Evolutionary conservation across 129 eudicot genomes (phyloP), one percentile per base, ranked within the genome.

Genomic region (Arctium lappa): DNA sequence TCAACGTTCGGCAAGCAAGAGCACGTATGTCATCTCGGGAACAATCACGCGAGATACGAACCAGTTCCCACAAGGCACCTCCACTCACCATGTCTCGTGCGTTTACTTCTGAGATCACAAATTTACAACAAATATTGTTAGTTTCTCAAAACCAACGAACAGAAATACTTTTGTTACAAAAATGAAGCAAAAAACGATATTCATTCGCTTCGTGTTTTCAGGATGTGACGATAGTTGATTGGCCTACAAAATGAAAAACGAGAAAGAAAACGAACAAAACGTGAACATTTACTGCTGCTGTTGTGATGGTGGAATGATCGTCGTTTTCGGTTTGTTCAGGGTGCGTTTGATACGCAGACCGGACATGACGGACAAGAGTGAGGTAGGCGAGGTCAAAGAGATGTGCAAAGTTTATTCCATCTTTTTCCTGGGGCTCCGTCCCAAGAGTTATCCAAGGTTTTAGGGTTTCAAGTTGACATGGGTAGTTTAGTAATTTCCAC

Each of bases 31-130:
- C 99, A 6, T 96, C 99, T 37, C 99, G 91, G 12, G 99, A 89
- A 80, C 99, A 96, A 86, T 96, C 99, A 1, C 97, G 95, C 7
- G 99, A 90, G 36, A 96, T 96, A 38, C 99, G 97, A 62, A 96
- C 98, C 42, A 96, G 89, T 84, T 96, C 99, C 99, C 99, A 96
- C 0, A 96, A 91, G 77, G 99, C 98, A 13, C 99, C 99, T 76
- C 98, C 99, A 36, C 91, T 86, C 30, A 96, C 92, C 98, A 96
- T 82, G 75, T 96, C 99, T 79, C 81, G 89, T 33, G 93, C 97
- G 75, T 96, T 96, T 29, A 90, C 91, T 85, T 96, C 99, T 96
- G 98, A 65, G n/a, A 83, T 8, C 32, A 46, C 36, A 77, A 50
- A 53, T 56, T 50, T 18, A 37, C 3, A 27, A 50, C 15, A 66